Evolutionary conservation across 2,329 filamentous ascomycete species (phyloP), one percentile per base, ranked within the genome.

Genomic region (Bretziella fagacearum): DNA sequence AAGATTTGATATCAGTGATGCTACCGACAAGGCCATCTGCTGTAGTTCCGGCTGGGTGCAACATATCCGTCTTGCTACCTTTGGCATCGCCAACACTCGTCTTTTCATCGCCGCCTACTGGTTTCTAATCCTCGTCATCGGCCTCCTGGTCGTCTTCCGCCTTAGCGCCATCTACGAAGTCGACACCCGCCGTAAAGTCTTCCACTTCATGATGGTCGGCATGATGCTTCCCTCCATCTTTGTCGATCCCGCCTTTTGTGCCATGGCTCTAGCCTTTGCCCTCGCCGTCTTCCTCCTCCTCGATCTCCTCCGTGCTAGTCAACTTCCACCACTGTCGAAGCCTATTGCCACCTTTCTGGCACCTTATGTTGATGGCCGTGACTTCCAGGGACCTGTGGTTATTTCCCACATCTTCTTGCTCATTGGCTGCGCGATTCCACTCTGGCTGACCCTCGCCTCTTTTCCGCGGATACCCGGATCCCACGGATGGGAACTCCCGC

Each of bases 121-220:
- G 68, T 53, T 79, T 1, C 54, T 62, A 3, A 75, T 93, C 47
- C 71, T 96, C 13, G 59, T 73, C 13, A 58, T 76, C 1, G 91
- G 89, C 1, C 69, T 96, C 29, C 64, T 77, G 7, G 68, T 83
- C 3, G 84, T 95, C 6, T 74, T 91, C 45, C 74, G 71, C 35
- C 71, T 93, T 30, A 83, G 81, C 33, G 68, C 77, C 2, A 67
- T 84, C 43, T 87, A 83, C 54, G 87, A 95, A 62, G 89, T 98
- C 40, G 91, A 98, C 63, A 98, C 91, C 1, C 76, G 91, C 43
- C 78, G 91, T 44, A 98, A 98, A 62, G 84, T 96, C 20, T 98
- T 98, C 60, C 91, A 98, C 61, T 93, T 93, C 55, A 94, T 89
- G 72, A 96, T 96, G 82, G 89, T 96, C 6, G 77, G 78, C 48